Evolutionary conservation across 2,329 filamentous ascomycete species (phyloP).

Genomic region (Fusarium falciforme): DNA sequence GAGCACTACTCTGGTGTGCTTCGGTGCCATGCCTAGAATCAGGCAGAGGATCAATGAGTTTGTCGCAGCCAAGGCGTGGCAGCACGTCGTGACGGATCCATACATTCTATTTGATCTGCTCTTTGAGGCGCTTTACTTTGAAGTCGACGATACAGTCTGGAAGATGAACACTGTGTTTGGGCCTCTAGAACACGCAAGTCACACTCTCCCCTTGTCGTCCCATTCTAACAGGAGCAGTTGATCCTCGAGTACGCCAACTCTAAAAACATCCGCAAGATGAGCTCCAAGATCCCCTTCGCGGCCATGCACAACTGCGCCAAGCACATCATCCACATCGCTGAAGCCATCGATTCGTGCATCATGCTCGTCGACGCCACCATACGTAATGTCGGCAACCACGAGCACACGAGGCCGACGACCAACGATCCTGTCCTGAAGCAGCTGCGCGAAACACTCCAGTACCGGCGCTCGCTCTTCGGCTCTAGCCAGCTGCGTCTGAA

Average conservation of each 20-base stretch:
- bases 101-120: conserved; percentile 47
- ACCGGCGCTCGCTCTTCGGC: conserved; percentile 48
- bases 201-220: fast-evolving
- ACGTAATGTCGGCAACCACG: conserved; percentile 19
- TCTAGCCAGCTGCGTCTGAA: conserved; percentile 50
- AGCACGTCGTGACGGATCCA: conserved; percentile 36
- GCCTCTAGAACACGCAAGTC: conserved; percentile 43
- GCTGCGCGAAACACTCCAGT: conserved; percentile 44
- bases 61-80: conserved; percentile 39
- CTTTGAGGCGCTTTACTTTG: conserved; percentile 43
- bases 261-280: conserved; percentile 41
- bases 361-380: conserved; percentile 40
- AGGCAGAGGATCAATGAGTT: conserved; percentile 39
- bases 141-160: conserved; percentile 45
- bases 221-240: conserved; percentile 28
- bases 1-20: conserved; percentile 39
- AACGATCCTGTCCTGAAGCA: conserved; percentile 37
- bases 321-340: conserved; percentile 45
- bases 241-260: conserved; percentile 42
- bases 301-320: conserved; percentile 47
- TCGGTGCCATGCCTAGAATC: conserved; percentile 38
- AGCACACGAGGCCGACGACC: background rate
- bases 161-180: conserved; percentile 47
- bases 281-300: conserved; percentile 42
- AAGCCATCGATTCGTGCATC: conserved; percentile 44